These are phyloP conservation scores for Stachybotrys elegans DNA, from an alignment of 2,329 filamentous ascomycete genomes.

Conservation along the genomic window DNA sequence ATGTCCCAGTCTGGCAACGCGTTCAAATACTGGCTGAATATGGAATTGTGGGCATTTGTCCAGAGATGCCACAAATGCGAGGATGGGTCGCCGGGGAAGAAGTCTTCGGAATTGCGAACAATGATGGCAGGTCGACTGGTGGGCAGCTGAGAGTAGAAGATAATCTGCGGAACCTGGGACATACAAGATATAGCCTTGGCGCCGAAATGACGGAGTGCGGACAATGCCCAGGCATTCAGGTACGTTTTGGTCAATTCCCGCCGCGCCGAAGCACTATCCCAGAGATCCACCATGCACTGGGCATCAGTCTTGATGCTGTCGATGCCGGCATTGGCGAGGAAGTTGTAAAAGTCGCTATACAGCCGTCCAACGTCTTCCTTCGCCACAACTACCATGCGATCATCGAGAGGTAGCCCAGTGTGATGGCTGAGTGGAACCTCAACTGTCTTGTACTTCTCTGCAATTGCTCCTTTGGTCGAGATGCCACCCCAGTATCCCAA, in stretches of 20 bases:
- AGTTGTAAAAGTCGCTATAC: constrained; percentile 88
- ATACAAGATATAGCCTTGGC: constrained; percentile 86
- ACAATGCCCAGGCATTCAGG: constrained; percentile 79
- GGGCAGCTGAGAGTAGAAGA: constrained; percentile 80
- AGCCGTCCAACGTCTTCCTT: constrained; percentile 69
- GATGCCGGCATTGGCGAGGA: constrained; percentile 68
- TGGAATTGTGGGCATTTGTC: constrained; percentile 82
- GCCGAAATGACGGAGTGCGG: constrained; percentile 72
- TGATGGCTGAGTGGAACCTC: constrained; percentile 46
- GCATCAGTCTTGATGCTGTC: constrained; percentile 91
- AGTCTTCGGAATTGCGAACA: constrained; percentile 85
- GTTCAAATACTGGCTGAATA: constrained; percentile 81
- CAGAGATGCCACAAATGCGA: constrained; percentile 96
- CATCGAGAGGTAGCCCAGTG: constrained; percentile 42
- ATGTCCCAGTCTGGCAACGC: constrained; percentile 78
- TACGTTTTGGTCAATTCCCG: constrained; percentile 68
- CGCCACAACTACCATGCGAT: constrained; percentile 67
- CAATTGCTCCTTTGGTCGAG: constrained; percentile 67
- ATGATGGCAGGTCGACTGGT: constrained; percentile 68
- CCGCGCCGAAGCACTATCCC: constrained; percentile 64
- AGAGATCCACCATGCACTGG: constrained; percentile 81
- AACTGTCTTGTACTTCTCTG: constrained; percentile 72
- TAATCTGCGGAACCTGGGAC: constrained; percentile 80
- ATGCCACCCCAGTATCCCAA: constrained; percentile 90
- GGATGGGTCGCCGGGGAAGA: constrained; percentile 75